Evolutionary conservation across 1,139 yeast species (phyloP), one percentile per base, ranked within the genome.

Genomic region (Scheffersomyces stambukii): DNA sequence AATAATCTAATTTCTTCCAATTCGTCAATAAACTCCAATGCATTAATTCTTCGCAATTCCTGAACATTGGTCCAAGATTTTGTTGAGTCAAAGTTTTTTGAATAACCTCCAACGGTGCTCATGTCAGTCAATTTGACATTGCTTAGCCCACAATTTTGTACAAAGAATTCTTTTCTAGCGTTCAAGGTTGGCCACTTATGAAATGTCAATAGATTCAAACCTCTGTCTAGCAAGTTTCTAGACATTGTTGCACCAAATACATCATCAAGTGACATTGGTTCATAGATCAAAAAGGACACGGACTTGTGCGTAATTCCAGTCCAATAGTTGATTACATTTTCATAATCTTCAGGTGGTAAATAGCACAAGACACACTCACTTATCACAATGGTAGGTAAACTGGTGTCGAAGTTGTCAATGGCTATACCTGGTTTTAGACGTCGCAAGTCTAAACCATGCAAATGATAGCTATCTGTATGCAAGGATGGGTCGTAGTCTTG

Each of bases 361-460:
- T 91, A 91, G 50, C 97, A 91, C 18, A 91, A 62, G 27, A 89
- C 89, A 56, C 97, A 91, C 54, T 91, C 98, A 33, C 95, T 81
- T 16, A 91, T 58, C 3, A 89, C 57, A 7, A 91, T 49, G 0
- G 96, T 86, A 1, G 94, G 93, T 2, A 58, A 27, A 0, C 46
- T 28, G 1, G 49, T 27, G 32, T 68, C 66, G 19, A 78, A 41
- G 8, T 33, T 23, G 8, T 34, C 16, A 11, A 29, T 28, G 22
- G 19, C 30, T 18, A 17, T 27, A 11, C 29, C 18, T 28, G 16
- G 20, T 8, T 27, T 30, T 6, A 68, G 33, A 1, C 41, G 27
- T 8, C 89, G 59, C 25, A 83, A 54, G 48, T 83, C 93, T 9
- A 55, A 37, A 0, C 81, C 78, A 30, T 70, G 55, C 20, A 81